Percentiles rank a stretch among this genome's conserved stretches.
Conservation (phyloP, 108 stramenopile genomes). For the Nitzschia sp. region DNA sequence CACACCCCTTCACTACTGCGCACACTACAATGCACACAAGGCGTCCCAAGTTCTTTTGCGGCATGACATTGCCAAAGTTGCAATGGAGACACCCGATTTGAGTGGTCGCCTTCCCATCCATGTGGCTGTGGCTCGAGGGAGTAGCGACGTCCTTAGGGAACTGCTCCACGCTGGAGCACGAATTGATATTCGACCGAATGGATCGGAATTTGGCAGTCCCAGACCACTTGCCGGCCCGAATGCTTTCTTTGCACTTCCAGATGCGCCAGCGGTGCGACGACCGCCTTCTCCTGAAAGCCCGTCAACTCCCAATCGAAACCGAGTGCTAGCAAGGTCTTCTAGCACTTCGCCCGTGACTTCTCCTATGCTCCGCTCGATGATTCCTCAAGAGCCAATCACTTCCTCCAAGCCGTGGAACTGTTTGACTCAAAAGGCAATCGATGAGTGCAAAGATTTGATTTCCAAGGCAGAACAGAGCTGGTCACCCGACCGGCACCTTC, state of each 20-base stretch:
- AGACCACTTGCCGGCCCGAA: conserved; percentile 5
- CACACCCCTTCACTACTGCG: conserved; percentile 86
- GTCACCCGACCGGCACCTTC: conserved; percentile 70
- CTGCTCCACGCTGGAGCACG: conserved; percentile 76
- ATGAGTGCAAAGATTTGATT: conserved; percentile 74
- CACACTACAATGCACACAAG: conserved; percentile 83
- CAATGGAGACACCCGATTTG: conserved; percentile 81
- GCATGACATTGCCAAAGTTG: conserved; percentile 38
- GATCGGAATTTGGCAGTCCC: neutral
- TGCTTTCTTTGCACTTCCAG: conserved; percentile 24
- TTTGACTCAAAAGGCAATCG: conserved; percentile 78
- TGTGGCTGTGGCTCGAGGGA: conserved; percentile 82
- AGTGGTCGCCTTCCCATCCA: conserved; percentile 86
- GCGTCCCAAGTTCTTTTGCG: conserved; percentile 67
- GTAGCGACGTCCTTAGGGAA: conserved; percentile 79
- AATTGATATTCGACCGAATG: conserved; percentile 53
- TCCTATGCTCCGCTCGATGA: conserved; percentile 76
- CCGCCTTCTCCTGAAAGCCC: conserved; percentile 25
- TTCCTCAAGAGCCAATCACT: conserved; percentile 75
- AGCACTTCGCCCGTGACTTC: conserved; percentile 71
- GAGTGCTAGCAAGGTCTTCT: conserved; percentile 2
- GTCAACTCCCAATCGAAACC: conserved; percentile 24
- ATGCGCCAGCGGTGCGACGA: conserved; percentile 15
- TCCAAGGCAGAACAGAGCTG: conserved; percentile 77
- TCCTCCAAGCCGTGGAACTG: conserved; percentile 92